phyloP scores from a whole-genome alignment of 352 stramenopile genomes.

The Blastocystis hominis region DNA sequence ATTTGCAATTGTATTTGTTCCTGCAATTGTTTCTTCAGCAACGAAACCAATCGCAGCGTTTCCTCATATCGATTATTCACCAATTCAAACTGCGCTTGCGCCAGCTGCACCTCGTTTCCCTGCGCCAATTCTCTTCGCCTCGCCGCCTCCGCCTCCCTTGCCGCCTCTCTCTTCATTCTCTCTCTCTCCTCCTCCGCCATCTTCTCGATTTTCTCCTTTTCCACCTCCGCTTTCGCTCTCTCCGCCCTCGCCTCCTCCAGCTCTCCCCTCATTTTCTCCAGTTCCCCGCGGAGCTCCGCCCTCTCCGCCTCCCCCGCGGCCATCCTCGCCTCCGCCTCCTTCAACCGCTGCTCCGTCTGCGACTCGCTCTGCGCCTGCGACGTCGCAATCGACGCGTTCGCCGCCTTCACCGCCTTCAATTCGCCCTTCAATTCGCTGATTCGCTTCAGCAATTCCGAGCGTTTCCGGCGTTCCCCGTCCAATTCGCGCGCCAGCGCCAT shows the following conservation, averaged over 20 bases:
- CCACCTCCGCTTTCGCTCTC: conserved; percentile 40
- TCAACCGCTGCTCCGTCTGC: neutral
- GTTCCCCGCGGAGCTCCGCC: neutral
- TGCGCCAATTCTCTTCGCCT: neutral
- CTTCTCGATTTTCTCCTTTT: neutral
- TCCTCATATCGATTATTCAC: conserved; percentile 69
- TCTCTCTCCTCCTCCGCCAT: conserved; percentile 55
- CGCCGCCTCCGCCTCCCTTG: conserved; percentile 25
- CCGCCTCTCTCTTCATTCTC: conserved; percentile 67
- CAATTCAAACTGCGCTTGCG: conserved; percentile 61
- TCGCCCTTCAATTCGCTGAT: neutral
- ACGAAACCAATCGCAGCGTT: conserved; percentile 71
- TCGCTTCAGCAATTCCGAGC: neutral
- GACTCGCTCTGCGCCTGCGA: neutral
- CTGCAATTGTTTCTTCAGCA: conserved; percentile 71
- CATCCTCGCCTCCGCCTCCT: conserved; percentile 54
- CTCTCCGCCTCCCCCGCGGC: conserved; percentile 60
- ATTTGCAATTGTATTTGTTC: conserved; percentile 58
- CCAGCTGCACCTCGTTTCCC: neutral
- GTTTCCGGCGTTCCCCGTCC: conserved; percentile 53
- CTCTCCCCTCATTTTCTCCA: neutral
- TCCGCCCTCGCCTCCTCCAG: conserved; percentile 37
- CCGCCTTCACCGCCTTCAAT: neutral
- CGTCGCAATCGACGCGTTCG: neutral
- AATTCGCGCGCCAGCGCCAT: conserved; percentile 53